These are phyloP conservation scores for Leptographium flavum DNA, from an alignment of 2,329 filamentous ascomycete species.

Conservation along the genomic window DNA sequence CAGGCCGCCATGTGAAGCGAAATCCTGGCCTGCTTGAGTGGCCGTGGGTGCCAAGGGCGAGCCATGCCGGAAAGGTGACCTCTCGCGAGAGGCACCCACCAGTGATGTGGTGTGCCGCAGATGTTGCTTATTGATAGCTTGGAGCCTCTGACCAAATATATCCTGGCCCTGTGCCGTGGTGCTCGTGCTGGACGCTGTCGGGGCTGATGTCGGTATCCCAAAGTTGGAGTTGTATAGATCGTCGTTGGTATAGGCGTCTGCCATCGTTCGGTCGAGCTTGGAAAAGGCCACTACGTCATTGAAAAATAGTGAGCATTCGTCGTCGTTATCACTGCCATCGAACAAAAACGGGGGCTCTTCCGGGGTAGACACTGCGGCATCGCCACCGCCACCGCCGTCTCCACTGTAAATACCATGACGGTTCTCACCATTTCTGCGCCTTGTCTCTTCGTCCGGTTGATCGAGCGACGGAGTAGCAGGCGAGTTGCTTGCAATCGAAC, in stretches of 20 bases:
- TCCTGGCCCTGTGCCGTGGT: conserved; percentile 39
- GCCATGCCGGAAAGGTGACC: conserved; percentile 68
- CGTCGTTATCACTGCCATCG: conserved; percentile 13
- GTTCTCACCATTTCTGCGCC: conserved; percentile 40
- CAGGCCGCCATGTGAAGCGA: conserved; percentile 15
- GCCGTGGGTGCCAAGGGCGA: conserved; percentile 43
- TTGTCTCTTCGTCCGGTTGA: conserved; percentile 26
- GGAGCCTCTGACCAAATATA: conserved; percentile 60
- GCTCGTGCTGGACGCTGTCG: conserved; percentile 25
- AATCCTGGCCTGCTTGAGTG: conserved; percentile 23
- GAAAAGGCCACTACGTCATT: conserved; percentile 43
- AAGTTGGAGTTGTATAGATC: conserved; percentile 68
- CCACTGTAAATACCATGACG: not conserved
- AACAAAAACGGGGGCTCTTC: conserved; percentile 4
- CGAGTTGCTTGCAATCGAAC: conserved; percentile 43
- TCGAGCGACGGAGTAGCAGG: conserved; percentile 43
- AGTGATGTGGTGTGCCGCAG: conserved; percentile 35
- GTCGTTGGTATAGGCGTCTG: conserved; percentile 67
- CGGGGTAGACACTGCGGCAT: not conserved
- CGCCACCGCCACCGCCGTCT: not conserved
- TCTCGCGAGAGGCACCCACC: conserved; percentile 38
- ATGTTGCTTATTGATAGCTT: conserved; percentile 65
- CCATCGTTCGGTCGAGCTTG: conserved; percentile 75
- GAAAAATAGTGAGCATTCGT: conserved; percentile 53
- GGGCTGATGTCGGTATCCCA: conserved; percentile 40